phyloP scores from a whole-genome alignment of 2,329 filamentous ascomycete species.

The Colletotrichum brevisporum region DNA sequence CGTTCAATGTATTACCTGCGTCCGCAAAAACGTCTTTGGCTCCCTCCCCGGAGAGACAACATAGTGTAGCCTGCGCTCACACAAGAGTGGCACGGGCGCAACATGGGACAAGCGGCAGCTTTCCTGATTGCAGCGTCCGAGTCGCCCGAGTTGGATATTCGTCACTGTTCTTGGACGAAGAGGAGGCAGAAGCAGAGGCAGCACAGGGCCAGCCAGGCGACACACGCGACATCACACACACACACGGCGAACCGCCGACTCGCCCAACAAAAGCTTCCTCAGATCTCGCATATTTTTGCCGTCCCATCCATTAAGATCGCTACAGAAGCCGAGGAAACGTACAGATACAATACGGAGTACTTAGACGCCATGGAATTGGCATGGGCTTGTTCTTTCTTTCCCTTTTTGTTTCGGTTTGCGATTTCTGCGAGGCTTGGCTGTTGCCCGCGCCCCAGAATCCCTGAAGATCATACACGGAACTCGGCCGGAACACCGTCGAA shows the following conservation, averaged over 20 bases:
- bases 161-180: background rate
- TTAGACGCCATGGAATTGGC: background rate
- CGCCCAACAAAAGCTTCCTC: background rate
- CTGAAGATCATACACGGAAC: slow-evolving; percentile 38
- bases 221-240: slow-evolving; percentile 24
- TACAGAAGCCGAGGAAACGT: background rate
- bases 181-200: background rate
- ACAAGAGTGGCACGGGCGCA: background rate
- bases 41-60: no score
- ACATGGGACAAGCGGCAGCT: background rate
- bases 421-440: slow-evolving; percentile 21
- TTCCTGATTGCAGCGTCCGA: background rate
- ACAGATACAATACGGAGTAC: background rate
- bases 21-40: no score
- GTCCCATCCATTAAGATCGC: background rate
- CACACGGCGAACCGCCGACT: slow-evolving; percentile 8
- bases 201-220: slow-evolving; percentile 11
- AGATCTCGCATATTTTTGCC: background rate
- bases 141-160: slow-evolving; percentile 1
- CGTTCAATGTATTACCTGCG: no score
- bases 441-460: slow-evolving; percentile 27
- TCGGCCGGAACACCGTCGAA: slow-evolving; percentile 25
- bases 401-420: slow-evolving; percentile 24
- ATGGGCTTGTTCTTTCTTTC: background rate
- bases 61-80: background rate